Evolutionary conservation across 2,329 filamentous ascomycete species (phyloP).

Genomic region (Tolypocladium nubicola): DNA sequence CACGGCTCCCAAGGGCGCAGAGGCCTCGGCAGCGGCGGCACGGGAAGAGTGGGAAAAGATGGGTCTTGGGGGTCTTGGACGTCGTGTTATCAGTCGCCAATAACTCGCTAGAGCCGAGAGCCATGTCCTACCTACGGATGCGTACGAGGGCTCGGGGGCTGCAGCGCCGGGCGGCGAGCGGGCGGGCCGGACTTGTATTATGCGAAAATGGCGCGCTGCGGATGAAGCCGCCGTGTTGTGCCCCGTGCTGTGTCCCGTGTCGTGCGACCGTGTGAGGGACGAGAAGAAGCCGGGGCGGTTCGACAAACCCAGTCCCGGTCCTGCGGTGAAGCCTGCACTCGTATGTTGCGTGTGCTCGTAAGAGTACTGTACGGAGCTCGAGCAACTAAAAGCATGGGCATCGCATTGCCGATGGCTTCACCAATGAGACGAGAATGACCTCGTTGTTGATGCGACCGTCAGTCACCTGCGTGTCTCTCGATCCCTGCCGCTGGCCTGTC

Average conservation of each 20-base stretch:
- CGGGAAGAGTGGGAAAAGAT: slow-evolving; percentile 1
- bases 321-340: not conserved
- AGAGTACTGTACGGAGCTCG: not conserved
- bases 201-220: not conserved
- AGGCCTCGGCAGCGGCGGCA: slow-evolving; percentile 1
- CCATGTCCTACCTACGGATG: not conserved
- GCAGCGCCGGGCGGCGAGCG: not conserved
- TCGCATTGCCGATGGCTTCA: not conserved
- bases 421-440: too few species aligned
- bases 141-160: not conserved
- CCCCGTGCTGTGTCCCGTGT: not conserved
- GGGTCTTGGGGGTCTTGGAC: not conserved
- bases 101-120: not conserved
- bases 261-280: not conserved
- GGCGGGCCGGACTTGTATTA: not conserved
- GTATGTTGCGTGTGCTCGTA: not conserved
- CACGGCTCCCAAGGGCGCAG: not conserved
- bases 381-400: not conserved
- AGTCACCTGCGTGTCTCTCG: not conserved
- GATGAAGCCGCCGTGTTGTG: not conserved
- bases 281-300: not conserved
- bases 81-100: not conserved
- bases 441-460: not conserved
- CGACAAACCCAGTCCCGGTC: not conserved
- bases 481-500: not conserved